These are phyloP conservation scores for Teunomyces pallodes DNA, from an alignment of 805 yeast species.

Conservation along the genomic window DNA sequence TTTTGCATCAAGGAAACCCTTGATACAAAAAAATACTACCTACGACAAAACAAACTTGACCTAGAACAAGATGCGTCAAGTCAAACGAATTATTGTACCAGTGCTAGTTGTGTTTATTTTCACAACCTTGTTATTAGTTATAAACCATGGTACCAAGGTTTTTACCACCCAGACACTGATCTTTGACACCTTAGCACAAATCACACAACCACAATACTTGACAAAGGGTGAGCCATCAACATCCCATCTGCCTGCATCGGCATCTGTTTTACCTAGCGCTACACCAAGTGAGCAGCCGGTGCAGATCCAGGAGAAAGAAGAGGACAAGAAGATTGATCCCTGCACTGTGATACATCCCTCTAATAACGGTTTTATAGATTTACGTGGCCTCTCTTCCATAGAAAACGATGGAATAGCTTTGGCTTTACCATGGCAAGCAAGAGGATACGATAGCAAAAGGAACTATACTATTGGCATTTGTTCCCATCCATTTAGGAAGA, in stretches of 20 bases:
- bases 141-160: background rate
- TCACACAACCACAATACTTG: conserved; percentile 4
- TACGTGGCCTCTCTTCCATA: conserved; percentile 48
- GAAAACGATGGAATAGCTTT: conserved; percentile 45
- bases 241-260: background rate
- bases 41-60: background rate
- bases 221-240: background rate
- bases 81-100: conserved; percentile 6
- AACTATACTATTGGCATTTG: conserved; percentile 65
- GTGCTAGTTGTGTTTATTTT: conserved; percentile 1
- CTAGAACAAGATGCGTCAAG: background rate
- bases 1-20: background rate
- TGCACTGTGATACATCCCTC: conserved; percentile 40
- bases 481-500: conserved; percentile 44
- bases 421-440: conserved; percentile 57
- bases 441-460: conserved; percentile 64
- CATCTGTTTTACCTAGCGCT: background rate
- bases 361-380: conserved; percentile 49
- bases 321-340: conserved; percentile 23
- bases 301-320: conserved; percentile 5
- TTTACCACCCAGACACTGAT: conserved; percentile 2
- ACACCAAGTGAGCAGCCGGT: background rate
- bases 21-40: background rate
- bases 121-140: conserved; percentile 1
- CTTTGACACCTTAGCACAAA: conserved; percentile 9